phyloP scores from a whole-genome alignment of 1,284 basidiomycete genomes.

The Ustilago trichophora region DNA sequence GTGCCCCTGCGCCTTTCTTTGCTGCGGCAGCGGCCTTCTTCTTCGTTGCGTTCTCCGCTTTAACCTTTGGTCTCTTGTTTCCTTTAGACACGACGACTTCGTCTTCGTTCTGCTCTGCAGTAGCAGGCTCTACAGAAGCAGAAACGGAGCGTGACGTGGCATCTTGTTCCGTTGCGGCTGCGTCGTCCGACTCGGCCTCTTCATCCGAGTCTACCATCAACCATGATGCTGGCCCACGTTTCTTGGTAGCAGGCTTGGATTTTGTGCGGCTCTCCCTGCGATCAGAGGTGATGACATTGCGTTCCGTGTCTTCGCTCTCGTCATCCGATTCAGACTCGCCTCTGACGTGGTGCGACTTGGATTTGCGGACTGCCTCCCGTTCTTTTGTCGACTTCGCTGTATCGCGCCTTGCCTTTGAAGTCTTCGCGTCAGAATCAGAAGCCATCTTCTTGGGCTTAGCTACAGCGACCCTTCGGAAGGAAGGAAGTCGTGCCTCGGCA shows the following conservation, averaged over 20 bases:
- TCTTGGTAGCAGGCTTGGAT: constrained; percentile 17
- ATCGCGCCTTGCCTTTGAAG: constrained; percentile 9
- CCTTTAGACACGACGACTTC: constrained; percentile 1
- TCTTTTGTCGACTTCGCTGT: background rate
- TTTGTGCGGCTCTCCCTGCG: background rate
- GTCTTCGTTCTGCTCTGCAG: constrained; percentile 4
- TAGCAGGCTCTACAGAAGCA: constrained; percentile 23
- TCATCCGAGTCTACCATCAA: constrained; percentile 17
- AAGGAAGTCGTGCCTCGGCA: constrained; percentile 32
- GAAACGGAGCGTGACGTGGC: constrained; percentile 20
- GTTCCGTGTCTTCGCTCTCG: constrained; percentile 12
- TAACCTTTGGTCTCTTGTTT: constrained; percentile 23
- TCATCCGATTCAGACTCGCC: constrained; percentile 12
- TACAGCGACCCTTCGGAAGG: constrained; percentile 39
- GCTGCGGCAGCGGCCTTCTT: constrained; percentile 24
- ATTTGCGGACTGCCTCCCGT: background rate
- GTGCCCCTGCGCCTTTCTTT: constrained; percentile 23
- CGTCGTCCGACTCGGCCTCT: constrained; percentile 25
- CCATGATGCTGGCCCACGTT: constrained; percentile 19
- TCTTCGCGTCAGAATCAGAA: background rate
- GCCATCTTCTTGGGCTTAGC: constrained; percentile 10
- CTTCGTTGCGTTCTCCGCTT: background rate
- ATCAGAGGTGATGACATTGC: background rate
- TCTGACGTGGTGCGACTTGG: constrained; percentile 1
- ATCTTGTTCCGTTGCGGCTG: constrained; percentile 7